Percentiles rank a stretch among this genome's conserved stretches.
Evolutionary conservation across 257 asterid species (phyloP).

Genomic region (Solanum appendiculatum): DNA sequence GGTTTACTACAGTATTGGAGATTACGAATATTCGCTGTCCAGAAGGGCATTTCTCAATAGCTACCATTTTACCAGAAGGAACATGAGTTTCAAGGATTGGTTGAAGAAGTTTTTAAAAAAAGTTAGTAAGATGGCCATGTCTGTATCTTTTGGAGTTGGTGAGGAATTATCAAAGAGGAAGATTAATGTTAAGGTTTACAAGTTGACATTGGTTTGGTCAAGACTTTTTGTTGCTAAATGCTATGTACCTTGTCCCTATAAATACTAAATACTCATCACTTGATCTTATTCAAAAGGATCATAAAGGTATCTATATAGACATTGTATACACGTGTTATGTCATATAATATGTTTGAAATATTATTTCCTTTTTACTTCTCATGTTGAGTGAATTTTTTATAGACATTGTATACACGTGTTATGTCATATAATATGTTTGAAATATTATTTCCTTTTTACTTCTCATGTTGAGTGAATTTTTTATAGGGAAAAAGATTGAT

Average conservation of each 20-base stretch:
- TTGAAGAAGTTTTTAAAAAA: constrained; percentile 10
- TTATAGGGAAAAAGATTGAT: no score
- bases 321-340: not conserved
- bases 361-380: not conserved
- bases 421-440: not conserved
- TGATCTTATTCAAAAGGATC: not conserved
- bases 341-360: not conserved
- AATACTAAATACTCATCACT: not conserved
- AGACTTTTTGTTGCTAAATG: constrained; percentile 16
- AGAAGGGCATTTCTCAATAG: constrained; percentile 39
- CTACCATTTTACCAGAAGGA: constrained; percentile 21
- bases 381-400: not conserved
- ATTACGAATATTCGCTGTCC: constrained; percentile 24
- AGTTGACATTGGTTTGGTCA: constrained; percentile 18
- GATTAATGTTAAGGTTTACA: constrained; percentile 21
- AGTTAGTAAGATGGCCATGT: not conserved
- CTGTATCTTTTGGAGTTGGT: not conserved
- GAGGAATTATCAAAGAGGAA: not conserved
- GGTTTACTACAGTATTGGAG: constrained; percentile 1
- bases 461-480: not conserved
- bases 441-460: not conserved
- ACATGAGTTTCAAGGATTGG: constrained; percentile 10
- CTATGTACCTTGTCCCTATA: constrained; percentile 14
- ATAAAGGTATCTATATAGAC: not conserved
- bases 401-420: not conserved